Percentiles rank a stretch among this genome's conserved stretches.
Conservation (phyloP, 495 filamentous ascomycete genomes). For the Penicillium cosmopolitanum region DNA sequence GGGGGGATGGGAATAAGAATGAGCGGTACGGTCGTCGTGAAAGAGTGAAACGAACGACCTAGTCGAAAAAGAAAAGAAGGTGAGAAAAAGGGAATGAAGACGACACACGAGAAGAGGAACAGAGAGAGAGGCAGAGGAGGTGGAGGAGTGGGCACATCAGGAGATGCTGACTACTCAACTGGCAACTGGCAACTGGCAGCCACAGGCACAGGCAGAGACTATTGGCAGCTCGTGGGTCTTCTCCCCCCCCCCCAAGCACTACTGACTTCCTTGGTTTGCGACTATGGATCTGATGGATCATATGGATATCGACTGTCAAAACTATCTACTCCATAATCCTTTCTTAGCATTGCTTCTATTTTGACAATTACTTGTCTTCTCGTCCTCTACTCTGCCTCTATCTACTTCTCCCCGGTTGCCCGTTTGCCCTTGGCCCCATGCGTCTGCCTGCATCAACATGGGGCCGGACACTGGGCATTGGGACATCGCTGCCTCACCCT, state of each 20-base stretch:
- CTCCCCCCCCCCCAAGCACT: background rate
- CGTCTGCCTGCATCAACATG: background rate
- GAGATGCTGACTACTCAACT: constrained; percentile 36
- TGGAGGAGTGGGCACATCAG: constrained; percentile 32
- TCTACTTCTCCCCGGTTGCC: background rate
- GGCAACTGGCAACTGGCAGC: no score
- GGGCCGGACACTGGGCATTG: background rate
- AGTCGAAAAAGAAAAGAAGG: constrained; percentile 26
- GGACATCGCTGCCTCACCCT: background rate
- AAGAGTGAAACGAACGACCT: constrained; percentile 51
- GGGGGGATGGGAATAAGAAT: constrained; percentile 13
- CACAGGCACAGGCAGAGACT: no score
- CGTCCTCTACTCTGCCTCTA: background rate
- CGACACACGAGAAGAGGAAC: constrained; percentile 28
- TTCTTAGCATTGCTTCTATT: constrained; percentile 1
- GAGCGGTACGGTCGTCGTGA: constrained; percentile 42
- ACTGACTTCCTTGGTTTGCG: background rate
- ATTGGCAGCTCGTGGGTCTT: constrained; percentile 8
- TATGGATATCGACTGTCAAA: no score
- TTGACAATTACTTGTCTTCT: background rate
- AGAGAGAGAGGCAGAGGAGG: no score
- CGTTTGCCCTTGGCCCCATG: background rate
- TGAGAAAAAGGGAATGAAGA: constrained; percentile 29
- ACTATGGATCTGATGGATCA: background rate
- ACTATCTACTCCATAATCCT: background rate